These are phyloP conservation scores for Claviceps maximensis DNA, from an alignment of 2,329 filamentous ascomycete genomes.

Conservation along the genomic window DNA sequence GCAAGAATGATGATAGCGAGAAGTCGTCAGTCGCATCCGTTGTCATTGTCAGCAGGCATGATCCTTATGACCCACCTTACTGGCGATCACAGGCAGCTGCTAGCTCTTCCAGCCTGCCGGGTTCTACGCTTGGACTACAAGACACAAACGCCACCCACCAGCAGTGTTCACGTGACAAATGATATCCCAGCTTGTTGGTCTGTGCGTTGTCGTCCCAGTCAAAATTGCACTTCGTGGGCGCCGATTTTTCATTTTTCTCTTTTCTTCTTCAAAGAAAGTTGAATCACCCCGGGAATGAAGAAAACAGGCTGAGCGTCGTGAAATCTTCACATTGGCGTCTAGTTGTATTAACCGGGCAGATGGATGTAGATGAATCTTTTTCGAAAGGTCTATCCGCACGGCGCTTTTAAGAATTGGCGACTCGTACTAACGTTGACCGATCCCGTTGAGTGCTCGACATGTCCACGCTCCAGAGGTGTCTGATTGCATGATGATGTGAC, in stretches of 20 bases:
- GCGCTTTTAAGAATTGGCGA: constrained; percentile 53
- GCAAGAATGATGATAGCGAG: not conserved
- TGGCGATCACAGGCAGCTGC: constrained; percentile 1
- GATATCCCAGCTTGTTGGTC: constrained; percentile 8
- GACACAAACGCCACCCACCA: not conserved
- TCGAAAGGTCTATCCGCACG: constrained; percentile 22
- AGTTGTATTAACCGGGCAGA: constrained; percentile 50
- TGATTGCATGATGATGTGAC: too few relatives aligned
- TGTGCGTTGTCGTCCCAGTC: constrained; percentile 12
- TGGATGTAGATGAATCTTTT: constrained; percentile 20
- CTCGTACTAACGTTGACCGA: constrained; percentile 41
- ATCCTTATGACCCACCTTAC: not conserved
- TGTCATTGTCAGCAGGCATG: constrained; percentile 1
- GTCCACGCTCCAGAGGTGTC: constrained; percentile 1
- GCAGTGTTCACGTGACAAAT: constrained; percentile 4
- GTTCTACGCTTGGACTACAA: not conserved
- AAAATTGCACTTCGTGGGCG: not conserved
- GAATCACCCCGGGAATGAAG: constrained; percentile 40
- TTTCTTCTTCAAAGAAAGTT: constrained; percentile 40
- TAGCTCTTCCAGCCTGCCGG: not conserved
- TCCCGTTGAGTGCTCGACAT: constrained; percentile 54
- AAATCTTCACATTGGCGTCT: constrained; percentile 26
- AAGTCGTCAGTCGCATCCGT: constrained; percentile 1
- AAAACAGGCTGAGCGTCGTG: constrained; percentile 38
- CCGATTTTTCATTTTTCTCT: constrained; percentile 6